These are phyloP conservation scores for Kernera saxatilis DNA, from an alignment of 345 rosid species.

Conservation along the genomic window DNA sequence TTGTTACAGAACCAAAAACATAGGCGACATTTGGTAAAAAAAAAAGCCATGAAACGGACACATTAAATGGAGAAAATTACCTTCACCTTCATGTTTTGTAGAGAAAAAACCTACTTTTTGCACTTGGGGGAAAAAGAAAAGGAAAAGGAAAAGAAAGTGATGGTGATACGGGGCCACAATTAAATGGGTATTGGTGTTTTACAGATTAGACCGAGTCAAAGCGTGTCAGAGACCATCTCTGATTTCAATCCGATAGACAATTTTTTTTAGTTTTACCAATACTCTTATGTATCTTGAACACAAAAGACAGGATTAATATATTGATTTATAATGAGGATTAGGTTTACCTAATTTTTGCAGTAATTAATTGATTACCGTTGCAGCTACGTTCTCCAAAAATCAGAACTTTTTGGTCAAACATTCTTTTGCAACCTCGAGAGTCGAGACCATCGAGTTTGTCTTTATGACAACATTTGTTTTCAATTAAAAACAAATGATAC, in stretches of 20 bases:
- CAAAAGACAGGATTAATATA: too few species aligned
- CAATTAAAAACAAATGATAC: background rate
- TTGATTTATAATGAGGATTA: background rate
- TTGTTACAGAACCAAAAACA: too few species aligned
- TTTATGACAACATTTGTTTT: slow-evolving; percentile 5
- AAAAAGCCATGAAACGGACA: too few species aligned
- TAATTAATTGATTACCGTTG: slow-evolving; percentile 15
- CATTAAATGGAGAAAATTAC: too few species aligned
- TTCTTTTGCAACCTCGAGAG: slow-evolving; percentile 16
- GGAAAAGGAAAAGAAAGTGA: background rate
- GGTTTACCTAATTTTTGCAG: background rate
- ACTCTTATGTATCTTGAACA: background rate
- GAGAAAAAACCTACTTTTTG: background rate
- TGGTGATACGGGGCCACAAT: background rate
- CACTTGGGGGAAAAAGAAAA: background rate
- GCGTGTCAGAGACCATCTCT: slow-evolving; percentile 15
- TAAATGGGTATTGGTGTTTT: background rate
- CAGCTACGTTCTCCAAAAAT: slow-evolving; percentile 3
- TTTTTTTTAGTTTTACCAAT: background rate
- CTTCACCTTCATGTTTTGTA: too few species aligned
- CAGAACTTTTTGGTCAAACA: slow-evolving; percentile 18
- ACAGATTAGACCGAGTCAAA: slow-evolving; percentile 26
- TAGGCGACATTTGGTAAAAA: too few species aligned
- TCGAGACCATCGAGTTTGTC: slow-evolving; percentile 14
- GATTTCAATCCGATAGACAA: background rate